Evolutionary conservation across 1,284 basidiomycete genomes (phyloP), one percentile per base, ranked within the genome.

Genomic region (Golubevia sp.): DNA sequence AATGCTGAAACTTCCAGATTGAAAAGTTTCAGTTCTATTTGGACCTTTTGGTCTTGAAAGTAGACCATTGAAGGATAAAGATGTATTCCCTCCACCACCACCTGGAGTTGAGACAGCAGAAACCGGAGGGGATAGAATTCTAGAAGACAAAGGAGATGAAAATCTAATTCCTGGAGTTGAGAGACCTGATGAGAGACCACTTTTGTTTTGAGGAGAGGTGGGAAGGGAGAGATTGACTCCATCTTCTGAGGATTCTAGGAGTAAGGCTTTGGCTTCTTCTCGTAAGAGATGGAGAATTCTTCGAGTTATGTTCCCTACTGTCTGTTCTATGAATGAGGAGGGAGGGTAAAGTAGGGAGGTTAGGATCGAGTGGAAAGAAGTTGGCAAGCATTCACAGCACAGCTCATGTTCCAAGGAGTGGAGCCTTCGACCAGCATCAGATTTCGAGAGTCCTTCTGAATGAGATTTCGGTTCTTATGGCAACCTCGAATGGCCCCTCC

Each of bases 261-360:
- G 38, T 44, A 24, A 80, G 64, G 30, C 30, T 34, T 34, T 34
- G 30, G 30, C 30, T 80, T 99, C 96, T 85, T 99, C 96, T 56
- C 93, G 88, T 66, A 98, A 91, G 76, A 97, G 91, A 79, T 94
- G 93, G 34, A 97, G 86, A 48, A 97, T 90, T 73, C 94, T 91
- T 38, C 94, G 89, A 53, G 96, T 91, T 30, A 94, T 96, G 83
- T 97, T 98, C 13, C 93, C 94, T 49, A 97, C 91, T 51, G 93
- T 91, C 76, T 95, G 91, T 83, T 99, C 96, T 94, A 74, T 59
- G 50, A 52, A 56, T 49, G 63, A 3, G 24, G 15, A n/a, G 58
- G 52, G 18, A 50, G 23, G 20, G 24, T 30, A 49, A 23, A 0
- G 8, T 3, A 27, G 26, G 23, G 38, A 20, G 53, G 23, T 68